Conservation (phyloP, 257 asterid genomes). For the Plantago major region DNA sequence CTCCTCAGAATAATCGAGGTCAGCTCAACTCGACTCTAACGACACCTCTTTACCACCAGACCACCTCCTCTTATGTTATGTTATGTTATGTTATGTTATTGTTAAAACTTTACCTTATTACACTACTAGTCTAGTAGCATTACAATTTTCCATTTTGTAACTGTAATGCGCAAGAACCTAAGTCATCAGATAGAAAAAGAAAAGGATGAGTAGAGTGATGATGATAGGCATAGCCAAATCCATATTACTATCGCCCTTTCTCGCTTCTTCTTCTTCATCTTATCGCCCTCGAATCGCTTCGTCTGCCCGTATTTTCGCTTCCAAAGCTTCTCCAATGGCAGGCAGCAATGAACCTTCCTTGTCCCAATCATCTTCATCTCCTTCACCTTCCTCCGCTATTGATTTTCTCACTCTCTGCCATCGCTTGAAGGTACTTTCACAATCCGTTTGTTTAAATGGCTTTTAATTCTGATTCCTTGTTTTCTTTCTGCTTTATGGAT, state of each 20-base stretch:
- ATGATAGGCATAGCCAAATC: constrained; percentile 37
- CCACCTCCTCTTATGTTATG: no score
- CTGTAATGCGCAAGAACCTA: no score
- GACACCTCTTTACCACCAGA: no score
- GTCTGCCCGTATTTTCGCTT: constrained; percentile 21
- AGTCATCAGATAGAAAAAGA: background rate
- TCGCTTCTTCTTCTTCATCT: constrained; percentile 19
- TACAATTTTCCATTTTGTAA: background rate
- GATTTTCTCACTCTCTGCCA: constrained; percentile 93
- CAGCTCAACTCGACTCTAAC: no score
- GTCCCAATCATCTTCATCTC: constrained; percentile 25
- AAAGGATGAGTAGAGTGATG: constrained; percentile 30
- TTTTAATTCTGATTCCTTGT: background rate
- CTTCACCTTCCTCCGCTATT: constrained; percentile 71
- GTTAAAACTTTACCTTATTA: no score
- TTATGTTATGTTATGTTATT: no score
- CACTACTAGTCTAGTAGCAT: no score
- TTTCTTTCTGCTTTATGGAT: background rate
- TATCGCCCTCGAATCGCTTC: constrained; percentile 32
- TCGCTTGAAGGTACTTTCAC: constrained; percentile 67
- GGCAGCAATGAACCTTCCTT: constrained; percentile 38
- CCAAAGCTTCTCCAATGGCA: constrained; percentile 50
- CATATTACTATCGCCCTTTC: constrained; percentile 23
- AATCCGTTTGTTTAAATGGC: constrained; percentile 5
- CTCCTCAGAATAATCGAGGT: no score